Evolutionary conservation across 73 alveolate species (phyloP).

Genomic region (Paraurostyla sp.): DNA sequence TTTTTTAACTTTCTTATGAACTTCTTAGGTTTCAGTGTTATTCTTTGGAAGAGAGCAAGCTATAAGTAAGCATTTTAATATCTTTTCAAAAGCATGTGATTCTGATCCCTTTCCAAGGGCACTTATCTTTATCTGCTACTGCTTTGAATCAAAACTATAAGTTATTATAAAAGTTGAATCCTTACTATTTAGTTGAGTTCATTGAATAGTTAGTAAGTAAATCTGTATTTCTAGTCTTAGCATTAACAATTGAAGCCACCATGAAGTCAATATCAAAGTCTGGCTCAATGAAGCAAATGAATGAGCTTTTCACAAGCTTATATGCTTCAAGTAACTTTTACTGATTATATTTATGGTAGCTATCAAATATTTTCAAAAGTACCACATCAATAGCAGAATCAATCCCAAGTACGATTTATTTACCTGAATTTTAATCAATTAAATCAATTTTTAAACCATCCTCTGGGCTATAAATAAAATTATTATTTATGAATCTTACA

Average conservation of each 20-base stretch:
- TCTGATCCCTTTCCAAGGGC: conserved; percentile 56
- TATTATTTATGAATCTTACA: not conserved
- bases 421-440: conserved; percentile 46
- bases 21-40: conserved; percentile 2
- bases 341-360: conserved; percentile 41
- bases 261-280: conserved; percentile 46
- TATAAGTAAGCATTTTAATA: conserved; percentile 47
- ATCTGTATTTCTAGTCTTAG: conserved; percentile 47
- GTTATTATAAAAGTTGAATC: not conserved
- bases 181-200: conserved; percentile 54
- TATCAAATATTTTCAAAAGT: conserved; percentile 63
- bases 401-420: conserved; percentile 1
- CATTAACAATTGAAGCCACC: conserved; percentile 47
- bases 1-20: conserved; percentile 49
- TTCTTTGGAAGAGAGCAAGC: conserved; percentile 59
- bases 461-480: conserved; percentile 54
- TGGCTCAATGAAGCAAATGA: conserved; percentile 50
- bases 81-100: conserved; percentile 70
- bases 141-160: conserved; percentile 51
- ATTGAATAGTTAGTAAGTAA: conserved; percentile 31
- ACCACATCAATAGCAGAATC: conserved; percentile 68
- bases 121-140: conserved; percentile 33
- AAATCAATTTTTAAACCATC: conserved; percentile 65
- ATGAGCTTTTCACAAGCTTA: conserved; percentile 52
- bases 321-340: conserved; percentile 54